phyloP scores from a whole-genome alignment of 2,329 filamentous ascomycete species.

The Albifimbria verrucaria region DNA sequence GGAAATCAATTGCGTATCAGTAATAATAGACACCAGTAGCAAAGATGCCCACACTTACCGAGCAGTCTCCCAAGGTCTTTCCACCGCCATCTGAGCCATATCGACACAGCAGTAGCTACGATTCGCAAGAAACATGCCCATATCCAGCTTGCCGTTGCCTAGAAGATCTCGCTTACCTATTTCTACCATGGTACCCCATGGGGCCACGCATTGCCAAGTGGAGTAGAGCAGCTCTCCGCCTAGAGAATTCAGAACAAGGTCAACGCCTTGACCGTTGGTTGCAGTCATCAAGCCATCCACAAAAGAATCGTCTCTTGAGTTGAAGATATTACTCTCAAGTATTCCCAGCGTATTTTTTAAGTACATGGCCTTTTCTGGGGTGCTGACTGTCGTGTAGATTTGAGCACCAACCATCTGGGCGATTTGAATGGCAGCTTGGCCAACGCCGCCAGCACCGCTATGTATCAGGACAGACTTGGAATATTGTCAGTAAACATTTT shows the following conservation, averaged over 20 bases:
- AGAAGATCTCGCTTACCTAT: background rate
- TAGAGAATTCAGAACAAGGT: background rate
- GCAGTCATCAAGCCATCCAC: background rate
- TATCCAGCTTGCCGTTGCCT: background rate
- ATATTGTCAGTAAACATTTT: background rate
- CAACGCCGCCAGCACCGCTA: constrained; percentile 28
- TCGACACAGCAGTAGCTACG: background rate
- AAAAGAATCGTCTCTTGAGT: background rate
- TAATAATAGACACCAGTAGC: background rate
- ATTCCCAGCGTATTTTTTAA: background rate
- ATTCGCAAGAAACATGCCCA: background rate
- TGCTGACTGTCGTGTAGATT: constrained; percentile 34
- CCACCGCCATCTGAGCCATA: background rate
- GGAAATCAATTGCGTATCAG: background rate
- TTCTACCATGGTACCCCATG: background rate
- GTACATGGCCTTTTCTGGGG: constrained; percentile 11
- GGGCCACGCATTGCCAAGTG: background rate
- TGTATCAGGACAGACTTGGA: constrained; percentile 30
- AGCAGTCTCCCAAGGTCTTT: background rate
- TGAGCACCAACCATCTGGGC: constrained; percentile 26
- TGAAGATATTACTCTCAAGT: background rate
- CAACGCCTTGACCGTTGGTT: background rate
- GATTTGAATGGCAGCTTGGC: constrained; percentile 28
- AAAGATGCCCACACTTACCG: background rate
- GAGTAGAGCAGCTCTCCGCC: background rate